Evolutionary conservation across 2,329 filamentous ascomycete species (phyloP).

Genomic region (Penicillium sp.): DNA sequence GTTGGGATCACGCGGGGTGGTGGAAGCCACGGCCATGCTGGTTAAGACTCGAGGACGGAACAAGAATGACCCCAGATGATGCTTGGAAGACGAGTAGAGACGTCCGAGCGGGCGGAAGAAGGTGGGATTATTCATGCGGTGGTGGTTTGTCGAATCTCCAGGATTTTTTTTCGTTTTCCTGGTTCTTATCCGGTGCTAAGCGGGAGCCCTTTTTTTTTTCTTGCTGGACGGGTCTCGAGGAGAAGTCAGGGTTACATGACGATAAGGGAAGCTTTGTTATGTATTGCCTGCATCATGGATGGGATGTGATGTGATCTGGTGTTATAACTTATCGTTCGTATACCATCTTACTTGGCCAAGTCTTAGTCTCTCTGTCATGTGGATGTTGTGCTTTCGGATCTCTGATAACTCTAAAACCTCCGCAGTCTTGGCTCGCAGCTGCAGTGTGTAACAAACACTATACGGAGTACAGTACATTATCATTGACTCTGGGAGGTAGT

Average conservation of each 20-base stretch:
- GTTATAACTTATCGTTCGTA: neutral
- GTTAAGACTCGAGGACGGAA: neutral
- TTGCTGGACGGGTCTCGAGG: too few species aligned
- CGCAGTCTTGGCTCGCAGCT: neutral
- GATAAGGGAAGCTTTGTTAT: neutral
- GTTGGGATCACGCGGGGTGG: constrained; percentile 72
- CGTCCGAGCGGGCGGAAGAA: constrained; percentile 2
- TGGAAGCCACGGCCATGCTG: constrained; percentile 43
- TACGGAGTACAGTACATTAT: too few species aligned
- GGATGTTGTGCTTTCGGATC: neutral
- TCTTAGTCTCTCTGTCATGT: too few species aligned
- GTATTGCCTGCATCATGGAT: neutral
- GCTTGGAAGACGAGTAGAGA: constrained; percentile 1
- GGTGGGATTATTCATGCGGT: neutral
- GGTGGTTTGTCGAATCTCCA: neutral
- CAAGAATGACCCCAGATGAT: neutral
- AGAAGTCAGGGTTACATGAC: neutral
- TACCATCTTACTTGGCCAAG: too few species aligned
- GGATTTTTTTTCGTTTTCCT: neutral
- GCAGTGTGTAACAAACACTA: too few species aligned
- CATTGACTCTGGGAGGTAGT: too few species aligned
- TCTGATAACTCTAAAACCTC: neutral
- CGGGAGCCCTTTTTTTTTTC: neutral
- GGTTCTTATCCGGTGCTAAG: constrained; percentile 4
- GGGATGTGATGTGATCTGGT: neutral